Evolutionary conservation across 805 yeast genomes (phyloP), one percentile per base, ranked within the genome.

Genomic region (Candida maesae): DNA sequence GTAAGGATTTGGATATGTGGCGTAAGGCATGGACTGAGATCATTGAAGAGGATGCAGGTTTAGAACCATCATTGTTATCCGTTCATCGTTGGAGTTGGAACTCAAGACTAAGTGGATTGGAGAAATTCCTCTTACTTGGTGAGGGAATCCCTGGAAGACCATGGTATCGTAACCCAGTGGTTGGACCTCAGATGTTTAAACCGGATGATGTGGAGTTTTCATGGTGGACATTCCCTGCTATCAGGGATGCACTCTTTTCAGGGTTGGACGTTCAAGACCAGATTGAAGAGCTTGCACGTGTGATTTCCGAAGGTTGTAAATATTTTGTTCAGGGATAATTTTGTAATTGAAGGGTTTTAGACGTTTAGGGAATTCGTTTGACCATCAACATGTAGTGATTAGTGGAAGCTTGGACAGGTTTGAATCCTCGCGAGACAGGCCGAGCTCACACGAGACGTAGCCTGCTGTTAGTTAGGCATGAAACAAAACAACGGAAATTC

Each of bases 21-120:
- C 58, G 62, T 3, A 62, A 64, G 17, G 76, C 81, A 7, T 90
- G 96, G 96, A 58, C 62, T 17, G 73, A 74, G 24, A 63, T 76
- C 16, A 74, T 75, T 3, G 59, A 61, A 12, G 68, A 71, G 24
- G 74, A 70, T 36, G 66, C 73, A 5, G 90, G 84, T 2, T 54
- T 78, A 4, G 95, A 90, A 57, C 89, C 95, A 2, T 76, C 88
- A 2, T 58, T 83, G 41, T 64, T 86, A 29, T 73, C 90, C 0
- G 78, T 81, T 34, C 79, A 76, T 47, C 70, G 98, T 53, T 77
- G 86, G 82, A 78, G 77, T 42, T 84, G 93, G 86, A 90, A 90
- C 60, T 71, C 78, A n/a, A 77, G 78, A 45, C 61, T 87, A 52
- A 60, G 76, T 4, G 59, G 64, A 13, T 67, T 85, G 42, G 82